Evolutionary conservation across 148 eudicot genomes (phyloP).

Genomic region (Cornus florida): DNA sequence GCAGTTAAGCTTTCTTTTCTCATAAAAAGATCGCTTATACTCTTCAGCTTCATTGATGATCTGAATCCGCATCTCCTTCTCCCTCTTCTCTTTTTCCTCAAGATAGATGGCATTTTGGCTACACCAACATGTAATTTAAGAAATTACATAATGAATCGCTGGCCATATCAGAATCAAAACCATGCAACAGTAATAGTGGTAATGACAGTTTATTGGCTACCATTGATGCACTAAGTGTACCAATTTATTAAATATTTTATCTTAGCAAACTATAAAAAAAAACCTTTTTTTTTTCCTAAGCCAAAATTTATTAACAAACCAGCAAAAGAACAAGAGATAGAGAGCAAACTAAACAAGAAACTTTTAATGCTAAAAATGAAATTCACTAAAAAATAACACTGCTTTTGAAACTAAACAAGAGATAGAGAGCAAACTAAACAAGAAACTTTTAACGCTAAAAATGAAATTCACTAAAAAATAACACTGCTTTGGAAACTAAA

Average conservation of each 20-base stretch:
- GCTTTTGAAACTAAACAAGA: too few species aligned
- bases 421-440: too few species aligned
- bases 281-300: too few species aligned
- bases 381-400: neutral
- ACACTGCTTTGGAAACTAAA: too few species aligned
- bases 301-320: too few species aligned
- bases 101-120: slow-evolving; percentile 79
- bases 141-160: neutral
- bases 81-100: slow-evolving; percentile 73
- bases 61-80: slow-evolving; percentile 70
- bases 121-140: slow-evolving; percentile 4
- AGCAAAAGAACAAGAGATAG: too few species aligned
- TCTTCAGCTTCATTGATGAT: slow-evolving; percentile 78
- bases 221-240: neutral
- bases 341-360: neutral
- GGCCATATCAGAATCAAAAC: neutral
- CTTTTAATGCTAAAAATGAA: neutral
- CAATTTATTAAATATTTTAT: neutral
- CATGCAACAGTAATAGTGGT: neutral
- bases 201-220: neutral
- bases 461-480: neutral
- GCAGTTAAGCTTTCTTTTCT: slow-evolving; percentile 55
- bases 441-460: neutral
- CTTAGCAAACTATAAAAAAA: neutral
- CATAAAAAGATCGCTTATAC: slow-evolving; percentile 58